Base-by-base conservation (phyloP, 768 basidiomycete genomes). In the Collybiopsis confluens region DNA sequence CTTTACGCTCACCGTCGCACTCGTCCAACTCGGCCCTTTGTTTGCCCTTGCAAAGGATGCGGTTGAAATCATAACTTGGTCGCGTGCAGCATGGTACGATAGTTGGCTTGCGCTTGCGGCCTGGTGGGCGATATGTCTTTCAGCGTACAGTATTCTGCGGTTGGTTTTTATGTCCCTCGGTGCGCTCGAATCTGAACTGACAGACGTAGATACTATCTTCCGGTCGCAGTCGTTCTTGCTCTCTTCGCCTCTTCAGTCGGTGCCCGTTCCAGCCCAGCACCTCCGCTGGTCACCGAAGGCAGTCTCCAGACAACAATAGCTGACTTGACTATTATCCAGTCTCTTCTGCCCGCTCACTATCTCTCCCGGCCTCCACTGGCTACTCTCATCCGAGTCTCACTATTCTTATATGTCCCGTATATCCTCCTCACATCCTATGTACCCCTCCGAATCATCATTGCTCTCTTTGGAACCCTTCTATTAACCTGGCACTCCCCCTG, bases 51-150 rank as follows among this genome's bases (percentile, higher is more conserved):
- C 76, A 8, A 73, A 81, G 11, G 69, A 70, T 53, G 28, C 67
- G 0, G 64, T 76, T 2, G 77, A 88, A 61, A 65, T 84, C 1
- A 27, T 80, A 28, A 78, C 73, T 58, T 92, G 90, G 88, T 70
- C 74, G 36, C 62, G 74, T 0, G 66, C 57, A 1, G 37, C 72
- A 10, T 80, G 78, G 76, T 78, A 83, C 61, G 79, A 88, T 49
- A 76, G 82, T 48, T 86, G 78, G 73, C 78, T 94, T 2, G 66
- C 78, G 1, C 70, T 96, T 41, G 86, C 78, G 0, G 64, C 65
- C 1, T 94, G 90, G 90, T 95, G 92, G 89, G 80, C 78, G 0
- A 23, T 83, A 18, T 92, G 89, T 70, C 71, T 94, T 52, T 73
- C 86, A 42, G 68, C 78, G 1, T 74, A 76, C 15, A 67, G 69